A percentile compares a stretch with the other conserved stretches of the same genome.
Conservation (phyloP, 208 protist species). For the Trypanosoma vivax region DNA sequence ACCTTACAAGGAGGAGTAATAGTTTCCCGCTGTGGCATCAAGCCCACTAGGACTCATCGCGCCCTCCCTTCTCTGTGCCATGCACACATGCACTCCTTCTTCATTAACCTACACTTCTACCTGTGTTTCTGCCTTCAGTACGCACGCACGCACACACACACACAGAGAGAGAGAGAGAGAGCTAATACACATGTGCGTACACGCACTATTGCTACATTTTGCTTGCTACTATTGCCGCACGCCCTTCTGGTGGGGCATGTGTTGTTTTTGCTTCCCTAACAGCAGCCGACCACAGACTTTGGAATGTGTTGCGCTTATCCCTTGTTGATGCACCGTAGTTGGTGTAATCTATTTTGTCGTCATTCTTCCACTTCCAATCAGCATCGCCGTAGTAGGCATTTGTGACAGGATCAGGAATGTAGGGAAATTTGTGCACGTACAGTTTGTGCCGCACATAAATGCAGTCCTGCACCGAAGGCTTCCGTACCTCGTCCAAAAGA, state of each 20-base stretch:
- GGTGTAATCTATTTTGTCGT: constrained; percentile 67
- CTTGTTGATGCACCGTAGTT: constrained; percentile 54
- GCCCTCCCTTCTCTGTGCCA: too few species aligned
- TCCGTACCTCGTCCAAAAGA: constrained; percentile 72
- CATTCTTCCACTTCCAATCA: constrained; percentile 80
- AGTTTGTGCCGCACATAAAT: constrained; percentile 72
- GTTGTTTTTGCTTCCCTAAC: constrained; percentile 9
- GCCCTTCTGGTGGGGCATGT: background rate
- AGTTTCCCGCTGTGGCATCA: too few species aligned
- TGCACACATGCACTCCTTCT: too few species aligned
- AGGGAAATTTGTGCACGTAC: constrained; percentile 80
- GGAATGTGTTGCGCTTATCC: constrained; percentile 28
- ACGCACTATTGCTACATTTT: background rate
- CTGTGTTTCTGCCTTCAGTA: too few species aligned
- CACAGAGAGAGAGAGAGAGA: background rate
- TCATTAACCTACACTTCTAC: too few species aligned
- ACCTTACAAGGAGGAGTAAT: too few species aligned
- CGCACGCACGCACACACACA: constrained; percentile 1
- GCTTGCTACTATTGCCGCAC: background rate
- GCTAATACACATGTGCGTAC: background rate
- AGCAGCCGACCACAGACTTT: constrained; percentile 23
- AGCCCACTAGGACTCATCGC: too few species aligned
- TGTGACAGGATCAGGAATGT: constrained; percentile 60
- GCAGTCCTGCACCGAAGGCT: constrained; percentile 61
- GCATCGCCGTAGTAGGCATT: constrained; percentile 68